Evolutionary conservation across 2,329 filamentous ascomycete species (phyloP), one percentile per base, ranked within the genome.

Genomic region (Hypoxylon sp.): DNA sequence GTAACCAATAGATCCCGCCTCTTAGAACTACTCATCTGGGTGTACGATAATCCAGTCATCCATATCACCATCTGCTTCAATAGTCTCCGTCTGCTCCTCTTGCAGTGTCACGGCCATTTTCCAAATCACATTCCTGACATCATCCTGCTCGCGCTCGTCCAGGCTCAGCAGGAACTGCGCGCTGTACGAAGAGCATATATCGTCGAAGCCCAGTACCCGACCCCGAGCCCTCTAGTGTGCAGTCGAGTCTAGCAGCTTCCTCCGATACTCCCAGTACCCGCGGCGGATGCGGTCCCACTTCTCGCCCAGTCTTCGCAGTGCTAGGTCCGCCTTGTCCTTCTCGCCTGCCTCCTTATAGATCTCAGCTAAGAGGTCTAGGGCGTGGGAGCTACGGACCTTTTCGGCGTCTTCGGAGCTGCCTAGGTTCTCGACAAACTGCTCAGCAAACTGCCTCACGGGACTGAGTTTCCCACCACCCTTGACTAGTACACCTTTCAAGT

Each of bases 281-380:
- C 90, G 91, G 64, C 96, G 86, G 67, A 99, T 91, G 6, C 93
- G 93, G 84, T 99, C 96, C 87, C 94, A 99, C 83, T 91, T 94
- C 76, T 91, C 89, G 52, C 89, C 91, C 75, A 99, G 79, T 68
- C 97, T 82, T 64, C 87, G 87, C 75, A 98, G 80, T 67, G 92
- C 93, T 76, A 89, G 80, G 59, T 85, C 88, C 1, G 94, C 94
- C 78, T 88, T 86, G 17, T 86, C 85, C 71, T 79, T 85, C 54
- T 88, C 84, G 11, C 86, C 86, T 63, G 84, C 80, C 74, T 88
- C 85, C 2, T 78, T 84, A 65, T 89, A 91, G 35, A 91, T 86
- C 71, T 94, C 91, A 0, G 91, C 92, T 68, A 95, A 75, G 63
- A 93, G 77, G 75, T 95, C 92, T 68, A 96, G 81, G 1, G 88